These are phyloP conservation scores for Ascocoryne sarcoides DNA, from an alignment of 2,329 filamentous ascomycete genomes.

Conservation along the genomic window DNA sequence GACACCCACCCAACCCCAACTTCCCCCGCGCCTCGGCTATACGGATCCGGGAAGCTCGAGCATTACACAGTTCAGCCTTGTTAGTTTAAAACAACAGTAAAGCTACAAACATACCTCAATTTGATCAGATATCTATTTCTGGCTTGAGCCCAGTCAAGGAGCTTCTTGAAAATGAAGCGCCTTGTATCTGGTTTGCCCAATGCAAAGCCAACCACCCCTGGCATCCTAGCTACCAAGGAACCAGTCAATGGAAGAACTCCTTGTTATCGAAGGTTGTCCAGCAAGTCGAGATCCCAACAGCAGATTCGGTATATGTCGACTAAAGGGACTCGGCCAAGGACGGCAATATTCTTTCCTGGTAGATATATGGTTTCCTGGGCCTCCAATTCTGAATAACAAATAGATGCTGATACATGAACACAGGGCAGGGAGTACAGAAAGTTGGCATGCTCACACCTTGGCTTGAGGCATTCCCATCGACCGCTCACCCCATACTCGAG, in stretches of 20 bases:
- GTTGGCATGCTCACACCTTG: slow-evolving; percentile 82
- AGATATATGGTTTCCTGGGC: slow-evolving; percentile 7
- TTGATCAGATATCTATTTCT: no score
- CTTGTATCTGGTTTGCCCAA: neutral
- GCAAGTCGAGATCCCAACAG: neutral
- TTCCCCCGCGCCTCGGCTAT: no score
- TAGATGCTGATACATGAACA: slow-evolving; percentile 6
- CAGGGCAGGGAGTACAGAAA: slow-evolving; percentile 82
- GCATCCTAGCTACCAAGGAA: neutral
- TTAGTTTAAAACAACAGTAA: no score
- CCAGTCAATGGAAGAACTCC: neutral
- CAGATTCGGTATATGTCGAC: slow-evolving; percentile 21
- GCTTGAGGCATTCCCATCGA: slow-evolving; percentile 76
- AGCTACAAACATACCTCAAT: no score
- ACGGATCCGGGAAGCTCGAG: no score
- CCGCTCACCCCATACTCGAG: slow-evolving; percentile 66
- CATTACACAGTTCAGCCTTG: no score
- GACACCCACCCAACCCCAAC: no score
- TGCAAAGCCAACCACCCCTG: neutral
- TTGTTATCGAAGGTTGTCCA: neutral
- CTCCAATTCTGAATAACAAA: neutral
- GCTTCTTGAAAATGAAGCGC: slow-evolving; percentile 3
- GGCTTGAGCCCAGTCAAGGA: neutral
- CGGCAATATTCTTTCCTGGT: slow-evolving; percentile 33
- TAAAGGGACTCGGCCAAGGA: slow-evolving; percentile 24